phyloP scores from a whole-genome alignment of 2,329 filamentous ascomycete genomes.

The Colletotrichum endophyticum region DNA sequence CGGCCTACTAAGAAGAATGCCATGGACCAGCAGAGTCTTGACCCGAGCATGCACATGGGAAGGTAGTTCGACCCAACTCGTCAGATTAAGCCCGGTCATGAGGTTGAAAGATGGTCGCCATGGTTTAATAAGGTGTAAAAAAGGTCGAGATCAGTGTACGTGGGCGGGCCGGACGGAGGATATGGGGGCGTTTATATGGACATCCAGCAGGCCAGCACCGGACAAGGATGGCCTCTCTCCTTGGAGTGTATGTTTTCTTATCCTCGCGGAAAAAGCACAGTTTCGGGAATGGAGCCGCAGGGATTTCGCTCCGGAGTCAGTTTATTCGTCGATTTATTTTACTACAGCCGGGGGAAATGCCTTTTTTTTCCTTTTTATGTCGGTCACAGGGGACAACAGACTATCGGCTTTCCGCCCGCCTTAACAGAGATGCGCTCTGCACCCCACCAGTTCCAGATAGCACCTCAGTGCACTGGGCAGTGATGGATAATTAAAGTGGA shows the following conservation, averaged over 20 bases:
- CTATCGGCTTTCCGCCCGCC: not conserved
- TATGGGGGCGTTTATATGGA: conserved; percentile 11
- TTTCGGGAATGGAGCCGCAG: not conserved
- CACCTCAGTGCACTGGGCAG: too few relatives aligned
- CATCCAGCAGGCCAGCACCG: not conserved
- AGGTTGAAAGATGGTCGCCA: not conserved
- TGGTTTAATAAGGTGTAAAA: not conserved
- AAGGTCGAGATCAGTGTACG: not conserved
- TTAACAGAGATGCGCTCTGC: conserved; percentile 3
- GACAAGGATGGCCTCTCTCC: not conserved
- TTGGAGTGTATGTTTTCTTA: not conserved
- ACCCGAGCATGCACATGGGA: conserved; percentile 14
- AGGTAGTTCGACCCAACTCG: not conserved
- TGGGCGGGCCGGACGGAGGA: not conserved
- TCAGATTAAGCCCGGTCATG: not conserved
- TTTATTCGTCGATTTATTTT: not conserved
- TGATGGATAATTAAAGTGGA: not conserved
- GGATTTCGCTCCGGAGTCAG: conserved; percentile 11
- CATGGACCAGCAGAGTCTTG: conserved; percentile 8
- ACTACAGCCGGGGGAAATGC: not conserved
- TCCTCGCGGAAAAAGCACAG: conserved; percentile 9
- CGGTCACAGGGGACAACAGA: not conserved
- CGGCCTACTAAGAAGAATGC: conserved; percentile 15
- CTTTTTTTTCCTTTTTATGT: not conserved
- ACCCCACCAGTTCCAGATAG: conserved; percentile 2